These are phyloP conservation scores for Aspergillus chevalieri DNA, from an alignment of 2,329 filamentous ascomycete species.

Conservation along the genomic window DNA sequence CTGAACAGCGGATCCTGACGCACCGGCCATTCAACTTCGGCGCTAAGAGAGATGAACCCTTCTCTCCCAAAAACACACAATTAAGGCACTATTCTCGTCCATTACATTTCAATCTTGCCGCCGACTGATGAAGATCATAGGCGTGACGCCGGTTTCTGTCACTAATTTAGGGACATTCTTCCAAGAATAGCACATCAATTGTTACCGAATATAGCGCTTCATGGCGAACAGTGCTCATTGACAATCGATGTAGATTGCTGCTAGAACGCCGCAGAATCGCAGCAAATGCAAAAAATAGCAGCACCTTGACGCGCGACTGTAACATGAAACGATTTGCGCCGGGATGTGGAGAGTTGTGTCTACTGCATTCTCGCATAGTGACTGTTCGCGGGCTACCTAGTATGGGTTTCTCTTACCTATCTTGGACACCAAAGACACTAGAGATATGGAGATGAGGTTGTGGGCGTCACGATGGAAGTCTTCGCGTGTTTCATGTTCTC, in stretches of 20 bases:
- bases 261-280: constrained; percentile 20
- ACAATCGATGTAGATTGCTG: constrained; percentile 6
- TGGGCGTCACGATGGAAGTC: constrained; percentile 28
- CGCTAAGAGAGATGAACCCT: constrained; percentile 8
- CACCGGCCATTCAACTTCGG: constrained; percentile 8
- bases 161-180: constrained; percentile 5
- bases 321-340: constrained; percentile 25
- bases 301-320: constrained; percentile 36
- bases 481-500: constrained; percentile 36
- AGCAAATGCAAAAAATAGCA: constrained; percentile 36
- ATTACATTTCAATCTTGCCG: constrained; percentile 13
- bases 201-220: constrained; percentile 19
- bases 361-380: background rate
- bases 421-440: background rate
- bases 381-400: constrained; percentile 6
- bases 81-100: background rate
- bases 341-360: background rate
- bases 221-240: constrained; percentile 12
- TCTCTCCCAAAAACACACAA: background rate
- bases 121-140: constrained; percentile 9
- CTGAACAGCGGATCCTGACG: background rate
- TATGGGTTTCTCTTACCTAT: constrained; percentile 14
- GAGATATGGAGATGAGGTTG: background rate
- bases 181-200: constrained; percentile 19
- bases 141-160: constrained; percentile 9